Conservation (phyloP, 2,329 filamentous ascomycete species). For the Fusarium zealandicum region DNA sequence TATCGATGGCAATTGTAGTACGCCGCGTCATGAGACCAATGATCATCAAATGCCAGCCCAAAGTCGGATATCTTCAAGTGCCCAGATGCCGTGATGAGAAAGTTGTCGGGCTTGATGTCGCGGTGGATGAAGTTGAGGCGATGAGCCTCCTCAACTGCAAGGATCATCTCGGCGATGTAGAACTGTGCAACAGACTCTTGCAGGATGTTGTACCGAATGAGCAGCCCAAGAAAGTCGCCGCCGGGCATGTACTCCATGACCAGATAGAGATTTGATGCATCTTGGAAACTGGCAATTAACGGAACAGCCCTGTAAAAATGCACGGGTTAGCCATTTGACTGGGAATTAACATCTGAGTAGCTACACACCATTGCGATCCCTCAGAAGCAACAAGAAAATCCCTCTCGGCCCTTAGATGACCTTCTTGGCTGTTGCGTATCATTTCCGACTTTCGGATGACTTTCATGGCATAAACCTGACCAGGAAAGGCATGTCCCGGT, state of each 20-base stretch:
- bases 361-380: constrained; percentile 75
- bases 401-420: constrained; percentile 86
- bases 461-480: constrained; percentile 90
- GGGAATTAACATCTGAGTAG: not conserved
- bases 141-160: constrained; percentile 93
- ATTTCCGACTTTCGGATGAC: constrained; percentile 94
- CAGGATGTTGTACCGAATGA: constrained; percentile 85
- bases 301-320: constrained; percentile 76
- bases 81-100: constrained; percentile 85
- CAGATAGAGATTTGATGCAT: constrained; percentile 82
- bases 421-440: constrained; percentile 90
- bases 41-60: constrained; percentile 91
- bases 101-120: constrained; percentile 97
- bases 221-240: constrained; percentile 86
- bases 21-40: constrained; percentile 89
- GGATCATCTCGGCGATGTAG: constrained; percentile 94
- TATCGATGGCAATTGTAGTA: constrained; percentile 89
- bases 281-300: constrained; percentile 87
- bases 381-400: constrained; percentile 91
- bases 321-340: not conserved
- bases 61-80: constrained; percentile 98
- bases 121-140: constrained; percentile 89
- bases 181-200: constrained; percentile 80
- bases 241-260: constrained; percentile 99
- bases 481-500: constrained; percentile 39